Conservation (phyloP, 2,329 filamentous ascomycete genomes). For the Sclerotinia minor region DNA sequence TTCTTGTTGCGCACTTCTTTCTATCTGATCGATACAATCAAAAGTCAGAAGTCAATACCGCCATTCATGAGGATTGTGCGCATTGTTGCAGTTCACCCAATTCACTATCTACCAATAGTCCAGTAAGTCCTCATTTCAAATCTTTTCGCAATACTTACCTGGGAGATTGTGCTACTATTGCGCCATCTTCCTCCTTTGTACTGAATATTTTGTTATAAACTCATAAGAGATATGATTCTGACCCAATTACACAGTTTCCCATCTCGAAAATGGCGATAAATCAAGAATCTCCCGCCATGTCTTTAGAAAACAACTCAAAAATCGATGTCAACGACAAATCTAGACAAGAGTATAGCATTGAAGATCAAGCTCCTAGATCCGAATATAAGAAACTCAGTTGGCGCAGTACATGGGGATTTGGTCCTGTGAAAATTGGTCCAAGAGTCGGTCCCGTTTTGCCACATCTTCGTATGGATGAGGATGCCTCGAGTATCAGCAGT, state of each 20-base stretch:
- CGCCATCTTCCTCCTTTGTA: conserved; percentile 1
- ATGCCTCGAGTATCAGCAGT: conserved; percentile 26
- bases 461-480: conserved; percentile 37
- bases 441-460: conserved; percentile 41
- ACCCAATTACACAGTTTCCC: conserved; percentile 5
- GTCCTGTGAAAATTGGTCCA: conserved; percentile 28
- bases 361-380: background rate
- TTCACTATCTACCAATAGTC: conserved; percentile 24
- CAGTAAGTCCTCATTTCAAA: conserved; percentile 16
- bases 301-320: conserved; percentile 4
- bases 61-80: conserved; percentile 22
- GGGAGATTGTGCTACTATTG: background rate
- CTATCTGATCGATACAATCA: background rate
- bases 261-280: conserved; percentile 24
- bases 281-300: conserved; percentile 1
- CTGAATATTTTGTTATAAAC: background rate
- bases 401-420: conserved; percentile 20
- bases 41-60: background rate
- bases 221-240: background rate
- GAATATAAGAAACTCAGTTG: conserved; percentile 15
- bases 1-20: background rate
- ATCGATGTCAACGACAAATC: conserved; percentile 11
- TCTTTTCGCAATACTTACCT: conserved; percentile 9
- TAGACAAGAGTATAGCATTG: background rate
- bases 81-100: background rate